Percentiles rank a stretch among this genome's conserved stretches.
Evolutionary conservation across 2,329 filamentous ascomycete species (phyloP).

Genomic region (Lachnellula suecica): DNA sequence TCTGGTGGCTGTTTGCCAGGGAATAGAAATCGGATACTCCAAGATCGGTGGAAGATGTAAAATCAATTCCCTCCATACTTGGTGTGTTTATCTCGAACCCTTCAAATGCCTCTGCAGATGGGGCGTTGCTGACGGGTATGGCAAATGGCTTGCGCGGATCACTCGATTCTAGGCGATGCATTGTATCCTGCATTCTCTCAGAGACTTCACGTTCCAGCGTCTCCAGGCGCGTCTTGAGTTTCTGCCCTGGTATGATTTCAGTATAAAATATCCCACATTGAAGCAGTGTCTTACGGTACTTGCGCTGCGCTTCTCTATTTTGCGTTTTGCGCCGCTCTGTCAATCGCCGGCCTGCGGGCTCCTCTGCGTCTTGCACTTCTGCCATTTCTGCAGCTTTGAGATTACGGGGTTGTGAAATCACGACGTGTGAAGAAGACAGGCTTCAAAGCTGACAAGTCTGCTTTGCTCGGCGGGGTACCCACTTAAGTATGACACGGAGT

Average conservation of each 20-base stretch:
- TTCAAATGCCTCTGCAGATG: background rate
- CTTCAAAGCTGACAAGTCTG: no score
- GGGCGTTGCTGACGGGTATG: constrained; percentile 1
- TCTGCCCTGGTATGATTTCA: background rate
- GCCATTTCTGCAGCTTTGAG: background rate
- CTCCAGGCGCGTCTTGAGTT: background rate
- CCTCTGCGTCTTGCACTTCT: background rate
- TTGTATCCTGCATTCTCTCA: background rate
- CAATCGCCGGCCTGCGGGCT: background rate
- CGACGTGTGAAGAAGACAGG: no score
- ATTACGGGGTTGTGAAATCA: no score
- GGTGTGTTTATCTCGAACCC: background rate
- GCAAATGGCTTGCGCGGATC: background rate
- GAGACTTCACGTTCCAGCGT: constrained; percentile 1
- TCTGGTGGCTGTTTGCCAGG: background rate
- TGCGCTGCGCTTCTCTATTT: constrained; percentile 2
- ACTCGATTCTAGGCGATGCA: background rate
- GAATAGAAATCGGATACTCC: background rate
- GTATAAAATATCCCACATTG: background rate
- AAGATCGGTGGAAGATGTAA: background rate
- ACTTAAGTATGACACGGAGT: no score
- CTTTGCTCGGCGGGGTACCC: no score
- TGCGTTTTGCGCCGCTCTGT: background rate
- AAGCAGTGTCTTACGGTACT: background rate
- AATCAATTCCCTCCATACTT: background rate